These are phyloP conservation scores for Peribolospora kevripleyi DNA, from an alignment of 768 basidiomycete species.

Conservation along the genomic window DNA sequence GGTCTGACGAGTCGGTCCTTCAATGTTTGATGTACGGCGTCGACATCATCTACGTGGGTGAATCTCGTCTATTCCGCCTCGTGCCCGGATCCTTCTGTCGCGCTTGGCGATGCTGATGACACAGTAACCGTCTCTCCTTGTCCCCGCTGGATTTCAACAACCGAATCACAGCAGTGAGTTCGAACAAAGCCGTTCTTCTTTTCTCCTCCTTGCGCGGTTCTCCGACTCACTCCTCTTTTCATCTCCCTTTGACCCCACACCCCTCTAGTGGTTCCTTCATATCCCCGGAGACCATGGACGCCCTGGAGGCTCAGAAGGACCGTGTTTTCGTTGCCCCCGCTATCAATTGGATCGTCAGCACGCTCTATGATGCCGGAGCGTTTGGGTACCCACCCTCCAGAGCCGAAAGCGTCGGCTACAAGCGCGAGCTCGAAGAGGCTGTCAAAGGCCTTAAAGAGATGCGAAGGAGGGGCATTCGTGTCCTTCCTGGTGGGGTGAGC, in stretches of 20 bases:
- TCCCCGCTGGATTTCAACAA: no score
- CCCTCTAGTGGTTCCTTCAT: conserved; percentile 16
- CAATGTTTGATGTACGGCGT: conserved; percentile 22
- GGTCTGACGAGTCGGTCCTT: conserved; percentile 19
- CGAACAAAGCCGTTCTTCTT: no score
- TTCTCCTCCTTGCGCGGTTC: no score
- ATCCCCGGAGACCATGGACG: conserved; percentile 21
- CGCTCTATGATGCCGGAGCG: conserved; percentile 13
- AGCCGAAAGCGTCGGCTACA: conserved; percentile 14
- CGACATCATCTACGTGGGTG: conserved; percentile 15
- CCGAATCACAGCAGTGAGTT: no score
- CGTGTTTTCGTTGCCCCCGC: conserved; percentile 20
- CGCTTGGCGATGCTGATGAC: no score
- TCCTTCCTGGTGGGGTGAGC: conserved; percentile 22
- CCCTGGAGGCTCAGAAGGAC: conserved; percentile 20
- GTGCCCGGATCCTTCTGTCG: no score
- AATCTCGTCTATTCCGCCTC: no score
- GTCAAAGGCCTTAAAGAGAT: conserved; percentile 21
- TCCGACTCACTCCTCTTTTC: no score
- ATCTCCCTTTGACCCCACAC: no score
- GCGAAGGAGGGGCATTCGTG: conserved; percentile 20
- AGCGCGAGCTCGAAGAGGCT: conserved; percentile 19
- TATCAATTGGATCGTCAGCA: conserved; percentile 17
- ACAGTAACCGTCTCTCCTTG: no score
- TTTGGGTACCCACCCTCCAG: conserved; percentile 1